A percentile compares a stretch with the other conserved stretches of the same genome.
Evolutionary conservation across 257 asterid species (phyloP).

Genomic region (Gentiana macrophylla): DNA sequence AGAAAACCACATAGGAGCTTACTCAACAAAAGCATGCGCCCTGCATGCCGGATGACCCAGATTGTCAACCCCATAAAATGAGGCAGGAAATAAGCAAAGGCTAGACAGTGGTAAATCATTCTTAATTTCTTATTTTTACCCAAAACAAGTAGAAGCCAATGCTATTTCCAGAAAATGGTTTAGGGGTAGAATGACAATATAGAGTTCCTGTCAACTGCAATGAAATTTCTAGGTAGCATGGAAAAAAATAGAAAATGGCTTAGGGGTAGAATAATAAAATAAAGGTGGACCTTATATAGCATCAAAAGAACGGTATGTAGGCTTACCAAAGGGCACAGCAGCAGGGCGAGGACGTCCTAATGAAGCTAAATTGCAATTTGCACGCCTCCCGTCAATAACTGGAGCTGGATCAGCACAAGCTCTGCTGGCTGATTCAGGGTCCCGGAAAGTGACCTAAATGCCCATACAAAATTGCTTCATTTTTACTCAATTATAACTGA

Average conservation of each 20-base stretch:
- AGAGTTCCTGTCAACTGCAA: too few relatives aligned
- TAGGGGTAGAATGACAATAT: background rate
- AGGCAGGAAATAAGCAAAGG: too few relatives aligned
- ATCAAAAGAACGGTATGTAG: background rate
- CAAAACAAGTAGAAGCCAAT: too few relatives aligned
- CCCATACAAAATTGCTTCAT: conserved; percentile 6
- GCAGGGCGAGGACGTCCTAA: conserved; percentile 25
- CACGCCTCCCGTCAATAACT: conserved; percentile 29
- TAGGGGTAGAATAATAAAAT: background rate
- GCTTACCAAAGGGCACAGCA: conserved; percentile 22
- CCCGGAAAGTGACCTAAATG: conserved; percentile 27
- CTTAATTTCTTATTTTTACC: background rate
- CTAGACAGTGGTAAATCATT: too few relatives aligned
- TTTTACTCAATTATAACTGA: background rate
- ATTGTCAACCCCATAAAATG: too few relatives aligned
- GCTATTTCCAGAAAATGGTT: background rate
- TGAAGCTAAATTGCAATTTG: conserved; percentile 34
- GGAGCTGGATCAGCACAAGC: conserved; percentile 35
- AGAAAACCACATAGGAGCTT: too few relatives aligned
- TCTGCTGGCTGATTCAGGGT: conserved; percentile 27
- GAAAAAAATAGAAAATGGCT: background rate
- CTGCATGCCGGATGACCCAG: too few relatives aligned
- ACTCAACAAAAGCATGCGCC: too few relatives aligned
- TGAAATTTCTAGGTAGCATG: too few relatives aligned
- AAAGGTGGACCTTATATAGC: background rate